These are phyloP conservation scores for Pythium pyrilobum DNA, from an alignment of 352 stramenopile species.

Conservation along the genomic window DNA sequence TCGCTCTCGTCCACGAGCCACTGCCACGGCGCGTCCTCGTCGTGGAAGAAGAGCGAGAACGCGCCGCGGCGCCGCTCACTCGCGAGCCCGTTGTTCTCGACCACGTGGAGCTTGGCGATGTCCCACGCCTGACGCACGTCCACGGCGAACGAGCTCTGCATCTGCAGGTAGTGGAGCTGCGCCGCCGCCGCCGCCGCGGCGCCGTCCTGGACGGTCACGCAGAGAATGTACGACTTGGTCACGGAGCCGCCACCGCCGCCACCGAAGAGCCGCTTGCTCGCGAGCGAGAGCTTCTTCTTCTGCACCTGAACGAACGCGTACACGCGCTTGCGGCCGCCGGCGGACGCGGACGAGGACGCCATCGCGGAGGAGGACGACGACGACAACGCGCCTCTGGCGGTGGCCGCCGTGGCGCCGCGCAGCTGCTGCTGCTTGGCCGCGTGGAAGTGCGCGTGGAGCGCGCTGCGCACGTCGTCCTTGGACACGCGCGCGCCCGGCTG, in stretches of 20 bases:
- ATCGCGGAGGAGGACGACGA: too few species aligned
- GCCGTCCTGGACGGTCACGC: constrained; percentile 49
- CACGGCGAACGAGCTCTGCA: constrained; percentile 61
- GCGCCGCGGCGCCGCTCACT: constrained; percentile 44
- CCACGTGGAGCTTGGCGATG: constrained; percentile 38
- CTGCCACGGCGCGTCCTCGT: constrained; percentile 39
- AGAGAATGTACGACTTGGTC: constrained; percentile 62
- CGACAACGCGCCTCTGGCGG: neutral
- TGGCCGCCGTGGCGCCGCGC: neutral
- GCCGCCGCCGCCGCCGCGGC: constrained; percentile 19
- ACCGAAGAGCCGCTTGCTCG: constrained; percentile 52
- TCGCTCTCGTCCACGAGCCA: constrained; percentile 59
- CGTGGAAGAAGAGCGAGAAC: constrained; percentile 51
- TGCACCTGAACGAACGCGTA: constrained; percentile 62
- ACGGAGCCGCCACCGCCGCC: constrained; percentile 16
- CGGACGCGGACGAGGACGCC: neutral
- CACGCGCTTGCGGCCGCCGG: constrained; percentile 32
- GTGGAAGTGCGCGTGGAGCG: constrained; percentile 63
- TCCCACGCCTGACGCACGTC: constrained; percentile 62
- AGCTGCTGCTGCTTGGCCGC: constrained; percentile 24
- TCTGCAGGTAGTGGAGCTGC: constrained; percentile 59
- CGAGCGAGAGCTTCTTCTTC: constrained; percentile 49
- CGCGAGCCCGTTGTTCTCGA: constrained; percentile 54
- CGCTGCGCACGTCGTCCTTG: constrained; percentile 56
- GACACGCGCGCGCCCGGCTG: constrained; percentile 29